Conservation (phyloP, 495 filamentous ascomycete species). For the Podospora sp. region DNA sequence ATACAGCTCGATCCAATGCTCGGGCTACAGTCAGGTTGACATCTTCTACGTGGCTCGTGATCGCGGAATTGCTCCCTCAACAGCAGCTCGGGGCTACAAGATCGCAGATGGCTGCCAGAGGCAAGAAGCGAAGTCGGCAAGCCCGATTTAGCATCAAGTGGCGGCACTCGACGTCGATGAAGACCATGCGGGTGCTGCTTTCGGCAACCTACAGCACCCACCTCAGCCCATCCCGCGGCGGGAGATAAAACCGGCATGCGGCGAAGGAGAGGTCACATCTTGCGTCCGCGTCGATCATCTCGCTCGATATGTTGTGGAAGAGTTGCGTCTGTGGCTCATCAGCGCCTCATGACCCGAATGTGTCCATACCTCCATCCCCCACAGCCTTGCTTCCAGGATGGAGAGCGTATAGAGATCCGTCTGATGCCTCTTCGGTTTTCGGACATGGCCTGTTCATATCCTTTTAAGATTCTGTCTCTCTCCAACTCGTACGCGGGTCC, state of each 20-base stretch:
- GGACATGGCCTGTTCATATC: too few relatives aligned
- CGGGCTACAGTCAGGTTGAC: background rate
- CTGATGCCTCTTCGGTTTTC: too few relatives aligned
- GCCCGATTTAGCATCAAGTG: background rate
- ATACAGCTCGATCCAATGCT: background rate
- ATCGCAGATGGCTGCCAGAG: background rate
- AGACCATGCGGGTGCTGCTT: background rate
- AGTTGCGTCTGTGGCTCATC: too few relatives aligned
- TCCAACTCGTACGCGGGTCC: too few relatives aligned
- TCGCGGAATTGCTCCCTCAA: background rate
- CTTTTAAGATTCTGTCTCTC: too few relatives aligned
- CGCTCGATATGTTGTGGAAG: too few relatives aligned
- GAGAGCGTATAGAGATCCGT: too few relatives aligned
- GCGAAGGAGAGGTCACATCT: background rate
- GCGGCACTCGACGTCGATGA: slow-evolving; percentile 1
- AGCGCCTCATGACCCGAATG: too few relatives aligned
- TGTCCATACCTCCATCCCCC: too few relatives aligned
- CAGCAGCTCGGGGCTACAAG: background rate
- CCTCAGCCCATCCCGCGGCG: background rate
- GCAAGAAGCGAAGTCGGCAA: background rate
- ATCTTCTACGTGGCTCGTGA: background rate
- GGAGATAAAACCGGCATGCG: background rate
- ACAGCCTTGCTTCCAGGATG: too few relatives aligned
- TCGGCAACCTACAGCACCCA: background rate
- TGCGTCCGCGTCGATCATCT: background rate